Base-by-base conservation (phyloP, 2,329 filamentous ascomycete genomes). In the Dactylellina drechsleri region DNA sequence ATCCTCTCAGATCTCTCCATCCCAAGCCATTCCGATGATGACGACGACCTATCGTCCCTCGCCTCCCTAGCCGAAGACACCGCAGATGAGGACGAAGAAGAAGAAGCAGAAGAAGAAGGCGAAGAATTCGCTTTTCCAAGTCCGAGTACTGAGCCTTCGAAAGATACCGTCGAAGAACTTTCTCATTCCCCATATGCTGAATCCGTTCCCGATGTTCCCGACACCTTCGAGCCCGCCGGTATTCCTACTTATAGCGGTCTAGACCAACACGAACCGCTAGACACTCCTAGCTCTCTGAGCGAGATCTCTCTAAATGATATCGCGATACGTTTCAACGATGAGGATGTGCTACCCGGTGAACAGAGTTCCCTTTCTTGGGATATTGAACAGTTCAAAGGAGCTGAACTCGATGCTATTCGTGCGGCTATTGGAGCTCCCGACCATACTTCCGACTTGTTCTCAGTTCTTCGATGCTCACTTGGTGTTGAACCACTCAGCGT, bases 401-500 rank as follows among this genome's bases (percentile, higher is more conserved):
- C 49, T 12, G 64, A 75, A 45, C 53, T 68, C 18, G 40, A 67
- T 18, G 64, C 66, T 26, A 15, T 75, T n/a, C 16, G 53, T 20
- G 23, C 71, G 2, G 16, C 50, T 12, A 16, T 61, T 18, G 47
- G 16, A n/a, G 53, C 47, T 47, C 54, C 64, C 13, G 31, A 59
- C 3, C 26, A 60, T 47, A 18, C 54, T 6, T 36, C 65, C 23
- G 57, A 65, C 23, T 53, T 75, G 18, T 41, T 65, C 23, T 68
- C 71, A 5, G 58, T 68, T 56, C 71, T 75, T 60, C 71, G 71
- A 20, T 75, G 71, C 20, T 59, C 83, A 43, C 85, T 86, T 84
- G 83, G 83, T 16, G 83, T 82, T 61, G 80, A 82, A 66, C 83
- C 82, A 57, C 81, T 86, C 15, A 82, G 82, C 4, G 84, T 83